Conservation (phyloP, 225 moss, liverwort and hornwort species). For the Pleurozium schreberi region DNA sequence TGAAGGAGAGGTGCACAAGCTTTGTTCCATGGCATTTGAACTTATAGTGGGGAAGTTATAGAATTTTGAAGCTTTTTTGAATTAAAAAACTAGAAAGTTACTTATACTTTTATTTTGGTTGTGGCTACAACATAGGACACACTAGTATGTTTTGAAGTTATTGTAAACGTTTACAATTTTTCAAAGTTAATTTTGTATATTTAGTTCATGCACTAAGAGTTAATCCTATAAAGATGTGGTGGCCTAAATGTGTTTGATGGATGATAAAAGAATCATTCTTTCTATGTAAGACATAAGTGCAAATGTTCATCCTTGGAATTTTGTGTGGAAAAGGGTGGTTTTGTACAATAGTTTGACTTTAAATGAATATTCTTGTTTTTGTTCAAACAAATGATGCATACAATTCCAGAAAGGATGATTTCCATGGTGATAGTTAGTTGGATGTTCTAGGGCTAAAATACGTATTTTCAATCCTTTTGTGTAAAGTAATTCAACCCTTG, state of each 20-base stretch:
- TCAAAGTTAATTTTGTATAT: background rate
- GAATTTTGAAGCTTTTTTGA: too few species aligned
- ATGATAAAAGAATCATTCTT: background rate
- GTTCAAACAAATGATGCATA: background rate
- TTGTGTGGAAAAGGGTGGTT: background rate
- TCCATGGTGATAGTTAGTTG: accelerated
- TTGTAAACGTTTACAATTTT: background rate
- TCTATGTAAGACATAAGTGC: too few species aligned
- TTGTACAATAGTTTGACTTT: background rate
- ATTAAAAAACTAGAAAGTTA: too few species aligned
- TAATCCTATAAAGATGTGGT: accelerated
- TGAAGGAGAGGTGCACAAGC: too few species aligned
- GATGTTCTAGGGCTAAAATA: background rate
- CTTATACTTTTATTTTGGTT: too few species aligned
- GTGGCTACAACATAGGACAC: too few species aligned
- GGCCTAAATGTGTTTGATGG: background rate
- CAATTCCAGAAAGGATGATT: background rate
- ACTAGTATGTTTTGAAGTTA: background rate
- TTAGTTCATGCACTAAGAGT: background rate
- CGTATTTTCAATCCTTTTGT: background rate
- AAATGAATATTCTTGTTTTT: background rate
- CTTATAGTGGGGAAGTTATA: too few species aligned
- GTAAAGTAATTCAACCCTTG: too few species aligned
- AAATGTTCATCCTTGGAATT: background rate
- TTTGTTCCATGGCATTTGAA: too few species aligned